A percentile compares a stretch with the other conserved stretches of the same genome.
phyloP scores from a whole-genome alignment of 2,329 filamentous ascomycete species.

The Aaosphaeria arxii region DNA sequence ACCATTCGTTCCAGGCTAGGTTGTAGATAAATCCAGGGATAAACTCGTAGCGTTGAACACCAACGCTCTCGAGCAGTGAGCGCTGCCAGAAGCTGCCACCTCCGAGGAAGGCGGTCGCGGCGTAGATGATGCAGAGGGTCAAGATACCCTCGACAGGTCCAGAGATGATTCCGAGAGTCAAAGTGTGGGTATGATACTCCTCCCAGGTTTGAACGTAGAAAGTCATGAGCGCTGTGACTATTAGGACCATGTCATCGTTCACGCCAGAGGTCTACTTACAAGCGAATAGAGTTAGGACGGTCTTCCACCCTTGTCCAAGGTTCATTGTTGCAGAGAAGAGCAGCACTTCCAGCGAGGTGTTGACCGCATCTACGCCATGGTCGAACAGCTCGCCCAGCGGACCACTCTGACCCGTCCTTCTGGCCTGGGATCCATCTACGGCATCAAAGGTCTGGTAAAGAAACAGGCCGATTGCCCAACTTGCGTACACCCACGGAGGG shows the following conservation, averaged over 20 bases:
- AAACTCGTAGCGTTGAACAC: slow-evolving; percentile 60
- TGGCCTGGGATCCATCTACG: slow-evolving; percentile 88
- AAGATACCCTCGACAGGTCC: slow-evolving; percentile 94
- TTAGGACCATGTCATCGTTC: neutral
- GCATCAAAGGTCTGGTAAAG: slow-evolving; percentile 98
- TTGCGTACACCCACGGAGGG: slow-evolving; percentile 90
- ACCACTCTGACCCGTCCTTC: slow-evolving; percentile 87
- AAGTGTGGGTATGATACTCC: slow-evolving; percentile 95
- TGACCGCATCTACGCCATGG: slow-evolving; percentile 94
- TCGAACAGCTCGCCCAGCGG: slow-evolving; percentile 96
- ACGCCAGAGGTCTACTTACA: slow-evolving; percentile 47
- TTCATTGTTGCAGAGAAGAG: slow-evolving; percentile 92
- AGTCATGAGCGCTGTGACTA: slow-evolving; percentile 68
- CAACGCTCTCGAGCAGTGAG: slow-evolving; percentile 69
- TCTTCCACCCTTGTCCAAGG: slow-evolving; percentile 88
- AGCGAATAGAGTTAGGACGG: slow-evolving; percentile 77
- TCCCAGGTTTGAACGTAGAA: slow-evolving; percentile 99
- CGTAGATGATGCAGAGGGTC: slow-evolving; percentile 77
- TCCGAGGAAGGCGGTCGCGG: slow-evolving; percentile 78
- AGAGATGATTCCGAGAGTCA: slow-evolving; percentile 88
- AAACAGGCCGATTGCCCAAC: slow-evolving; percentile 86
- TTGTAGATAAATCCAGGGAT: slow-evolving; percentile 73
- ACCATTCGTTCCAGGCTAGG: slow-evolving; percentile 87
- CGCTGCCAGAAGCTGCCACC: slow-evolving; percentile 93
- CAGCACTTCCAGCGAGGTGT: slow-evolving; percentile 89